Base-by-base conservation (phyloP, 2,329 filamentous ascomycete genomes). In the Chrysoporthe deuterocubensis region DNA sequence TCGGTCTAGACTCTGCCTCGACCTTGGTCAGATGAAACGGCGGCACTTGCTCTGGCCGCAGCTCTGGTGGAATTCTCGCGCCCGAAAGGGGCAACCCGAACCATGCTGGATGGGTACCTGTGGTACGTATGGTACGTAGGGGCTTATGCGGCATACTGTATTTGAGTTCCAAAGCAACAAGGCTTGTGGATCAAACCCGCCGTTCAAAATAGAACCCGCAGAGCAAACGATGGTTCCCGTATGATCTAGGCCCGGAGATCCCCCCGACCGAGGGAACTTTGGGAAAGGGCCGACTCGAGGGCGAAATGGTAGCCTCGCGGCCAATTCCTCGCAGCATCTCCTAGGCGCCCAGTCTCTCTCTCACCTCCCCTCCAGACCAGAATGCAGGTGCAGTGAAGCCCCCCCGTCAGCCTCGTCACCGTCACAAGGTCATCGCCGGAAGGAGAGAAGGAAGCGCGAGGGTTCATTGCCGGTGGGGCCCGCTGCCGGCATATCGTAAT, bases 261-360 rank as follows among this genome's bases (percentile, higher is more conserved):
- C 4, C 7, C 42, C 59, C 59, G 59, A 32, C 42, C 3, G 59
- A 61, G n/a, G 11, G 43, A 48, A 61, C 59, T 43, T 61, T 40
- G 61, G 26, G 57, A 60, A 67, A 62, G 60, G 44, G 16, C 60
- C 60, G 44, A 52, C 60, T 62, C 44, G 43, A 32, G 8, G 44
- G 60, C 44, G 43, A n/a, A 60, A 40, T 9, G 26, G 52, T 37
- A 57, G 26, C 50, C 42, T 40, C 62, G 37, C 52, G 62, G 62
- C 18, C 62, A 64, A 64, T 57, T 57, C 9, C 50, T 64, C 62
- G 62, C 62, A 42, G 46, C 61, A 54, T 63, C 48, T 62, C 7
- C 34, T 6, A 18, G 48, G 1, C n/a, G 32, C 32, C 8, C n/a
- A 21, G 7, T 18, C 43, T 32, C 34, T 46, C 13, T 43, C 26